Evolutionary conservation across 1,284 basidiomycete species (phyloP), one percentile per base, ranked within the genome.

Genomic region (Ustilago crameri): DNA sequence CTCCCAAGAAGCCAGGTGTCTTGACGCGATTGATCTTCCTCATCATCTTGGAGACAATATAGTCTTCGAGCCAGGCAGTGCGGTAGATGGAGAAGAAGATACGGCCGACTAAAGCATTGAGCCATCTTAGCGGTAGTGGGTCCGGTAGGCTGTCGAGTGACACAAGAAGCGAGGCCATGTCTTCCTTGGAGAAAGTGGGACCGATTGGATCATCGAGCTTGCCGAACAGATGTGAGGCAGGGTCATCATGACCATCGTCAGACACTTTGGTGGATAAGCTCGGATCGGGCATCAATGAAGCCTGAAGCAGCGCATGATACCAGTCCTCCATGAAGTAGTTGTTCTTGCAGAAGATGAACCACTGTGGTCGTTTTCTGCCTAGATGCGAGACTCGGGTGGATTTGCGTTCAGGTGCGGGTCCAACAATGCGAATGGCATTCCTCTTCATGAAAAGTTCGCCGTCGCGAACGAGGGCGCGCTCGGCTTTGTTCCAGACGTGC

Each of bases 101-200:
- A 20, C 95, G 90, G 2, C 95, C 95, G 50, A 98, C 84, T 51
- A 98, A 85, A 0, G 93, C 95, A 79, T 98, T 98, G 51, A 97
- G 87, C 95, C 96, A 98, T 17, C 95, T 90, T 87, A 95, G 92
- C 1, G 93, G 93, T 59, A 97, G 94, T 47, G 94, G 91, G 82
- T 98, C 95, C 3, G 94, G 92, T 78, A 93, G 90, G 68, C 90
- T 90, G 85, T 97, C 95, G 63, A 98, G 87, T 2, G 90, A 91
- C 14, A 90, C 85, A 49, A 97, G 90, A 34, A 98, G 87, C 68
- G 88, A 86, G 46, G 89, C 87, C 93, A 98, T 96, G 83, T 96
- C 93, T 5, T 86, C 84, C 3, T 89, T 86, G 51, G 87, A 86
- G 85, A 94, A 98, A 27, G 95, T 87, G 2, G 75, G 66, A 23